Evolutionary conservation across 345 rosid species (phyloP), one percentile per base, ranked within the genome.

Genomic region (Viola odorata): DNA sequence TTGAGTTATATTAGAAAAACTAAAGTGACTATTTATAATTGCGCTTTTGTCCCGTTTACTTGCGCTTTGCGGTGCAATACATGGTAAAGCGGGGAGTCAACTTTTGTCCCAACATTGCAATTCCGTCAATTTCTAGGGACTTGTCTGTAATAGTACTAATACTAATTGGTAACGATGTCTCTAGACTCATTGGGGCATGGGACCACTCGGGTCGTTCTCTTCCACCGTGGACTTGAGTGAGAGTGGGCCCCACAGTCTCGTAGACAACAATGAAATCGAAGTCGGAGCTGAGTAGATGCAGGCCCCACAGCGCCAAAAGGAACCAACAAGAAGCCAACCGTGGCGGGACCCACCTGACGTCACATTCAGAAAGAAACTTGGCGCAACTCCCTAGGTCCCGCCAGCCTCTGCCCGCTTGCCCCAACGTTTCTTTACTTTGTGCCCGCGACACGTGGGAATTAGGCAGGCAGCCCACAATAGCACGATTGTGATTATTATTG

Each of bases 301-400:
- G 69, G 47, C 63, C 68, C 73, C 63, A 61, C 57, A 6, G 2
- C 40, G 40, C 15, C 7, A 9, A 41, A 0, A 15, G 14, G 4
- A 40, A 39, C n/a, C 16, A 12, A 55, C 52, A 60, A 32, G 7
- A 44, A 0, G 50, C 13, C 13, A 60, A 15, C 13, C 11, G 0
- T 2, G 5, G 44, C 14, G 52, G 62, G 45, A 3, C 63, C 75
- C 62, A 55, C 58, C 9, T 49, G 65, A 41, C 50, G 52, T 12
- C 48, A 41, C 39, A 55, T 17, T 8, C 13, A 12, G 3, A 47
- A n/a, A n/a, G 13, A 9, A 4, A 39, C 58, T 5, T 74, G 79
- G 87, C 80, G 62, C 83, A 1, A 47, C 65, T 50, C 57, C 63
- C 62, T 0, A 75, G 63, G 82, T 75, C 75, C 85, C 85, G 78